Base-by-base conservation (phyloP, 768 basidiomycete genomes). In the Leccinum rimulosum region DNA sequence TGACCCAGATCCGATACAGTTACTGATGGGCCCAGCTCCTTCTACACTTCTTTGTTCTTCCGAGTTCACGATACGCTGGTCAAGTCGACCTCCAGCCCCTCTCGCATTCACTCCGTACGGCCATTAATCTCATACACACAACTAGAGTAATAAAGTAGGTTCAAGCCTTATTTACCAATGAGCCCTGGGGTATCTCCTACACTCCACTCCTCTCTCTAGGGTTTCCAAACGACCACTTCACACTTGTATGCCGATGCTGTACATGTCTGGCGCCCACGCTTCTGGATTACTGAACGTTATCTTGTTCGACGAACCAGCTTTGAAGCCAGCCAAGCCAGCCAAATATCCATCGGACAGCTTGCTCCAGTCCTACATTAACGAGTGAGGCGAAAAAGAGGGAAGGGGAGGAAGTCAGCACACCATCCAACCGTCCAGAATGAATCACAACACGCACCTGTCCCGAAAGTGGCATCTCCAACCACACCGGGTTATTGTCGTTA, bases 161-260 rank as follows among this genome's bases (percentile, higher is more conserved):
- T 22, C 22, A 22, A 22, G 22, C 22, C 22, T 22, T 22, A 22
- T 22, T 22, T 22, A 22, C 22, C 22, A 22, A 22, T 22, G 22
- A 22, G 22, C 22, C 22, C 22, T 22, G 36, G 6, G 36, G 84
- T 87, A 38, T 15, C 36, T 38, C 36, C 36, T 38, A 38, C 7
- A 35, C 12, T 35, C 33, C 5, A 35, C 33, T 38, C 17, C 36
- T 6, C 36, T 38, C 36, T 3, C 25, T 25, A 25, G 25, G 7
- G 15, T 38, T 38, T 38, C 36, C 15, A 2, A 38, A 38, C 15
- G 15, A 38, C 36, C 15, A 19, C 10, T 17, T 47, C 45, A 47
- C n/a, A 11, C 45, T 7, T 47, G 22, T 47, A 61, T 38, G 10
- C 52, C n/a, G 28, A 61, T 43, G 31, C 59, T 62, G 19, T 61